These are phyloP conservation scores for Apiotrichum sp. DNA, from an alignment of 1,284 basidiomycete species.

Conservation along the genomic window DNA sequence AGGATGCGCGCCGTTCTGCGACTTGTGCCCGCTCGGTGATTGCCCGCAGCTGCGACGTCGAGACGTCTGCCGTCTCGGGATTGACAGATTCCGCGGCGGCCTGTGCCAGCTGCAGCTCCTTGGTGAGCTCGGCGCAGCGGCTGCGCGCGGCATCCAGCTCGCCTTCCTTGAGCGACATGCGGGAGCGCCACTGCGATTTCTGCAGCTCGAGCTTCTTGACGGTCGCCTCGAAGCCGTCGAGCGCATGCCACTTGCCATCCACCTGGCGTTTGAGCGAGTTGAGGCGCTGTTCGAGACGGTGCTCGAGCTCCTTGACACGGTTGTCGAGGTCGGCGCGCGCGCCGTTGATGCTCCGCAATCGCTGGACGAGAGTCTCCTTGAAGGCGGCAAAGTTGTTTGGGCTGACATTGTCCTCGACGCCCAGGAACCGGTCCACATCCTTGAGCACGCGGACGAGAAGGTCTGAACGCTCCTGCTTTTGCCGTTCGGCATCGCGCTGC, in stretches of 20 bases:
- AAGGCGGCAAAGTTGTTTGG: conserved; percentile 81
- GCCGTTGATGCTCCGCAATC: conserved; percentile 73
- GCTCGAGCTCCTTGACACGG: conserved; percentile 73
- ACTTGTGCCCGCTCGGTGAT: conserved; percentile 66
- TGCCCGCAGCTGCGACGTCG: conserved; percentile 53
- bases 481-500: conserved; percentile 78
- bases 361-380: conserved; percentile 76
- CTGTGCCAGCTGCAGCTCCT: conserved; percentile 1
- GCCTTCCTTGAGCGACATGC: conserved; percentile 73
- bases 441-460: conserved; percentile 87
- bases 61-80: background rate
- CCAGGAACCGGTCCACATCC: conserved; percentile 89
- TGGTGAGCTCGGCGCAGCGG: conserved; percentile 66
- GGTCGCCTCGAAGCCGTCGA: conserved; percentile 86
- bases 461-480: conserved; percentile 86
- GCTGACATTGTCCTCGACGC: conserved; percentile 54
- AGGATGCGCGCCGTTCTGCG: conserved; percentile 73
- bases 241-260: conserved; percentile 80
- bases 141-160: conserved; percentile 81
- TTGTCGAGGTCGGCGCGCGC: conserved; percentile 83
- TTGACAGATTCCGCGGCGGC: conserved; percentile 54
- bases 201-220: conserved; percentile 77
- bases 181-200: conserved; percentile 79
- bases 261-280: conserved; percentile 76
- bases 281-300: conserved; percentile 40